phyloP scores from a whole-genome alignment of 768 basidiomycete species.

The Tylopilus subfusipes region DNA sequence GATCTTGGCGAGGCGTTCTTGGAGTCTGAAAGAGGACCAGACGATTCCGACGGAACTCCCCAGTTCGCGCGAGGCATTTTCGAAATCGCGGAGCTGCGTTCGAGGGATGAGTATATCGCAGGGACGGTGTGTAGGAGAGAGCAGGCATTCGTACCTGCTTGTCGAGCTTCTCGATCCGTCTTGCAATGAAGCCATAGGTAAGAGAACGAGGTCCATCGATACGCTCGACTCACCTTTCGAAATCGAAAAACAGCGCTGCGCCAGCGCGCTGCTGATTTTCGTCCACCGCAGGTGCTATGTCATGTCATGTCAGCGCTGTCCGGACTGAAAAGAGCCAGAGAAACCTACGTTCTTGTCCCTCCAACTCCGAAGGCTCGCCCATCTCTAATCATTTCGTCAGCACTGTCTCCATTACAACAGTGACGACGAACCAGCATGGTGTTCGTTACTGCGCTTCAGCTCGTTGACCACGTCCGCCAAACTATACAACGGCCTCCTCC shows the following conservation, averaged over 20 bases:
- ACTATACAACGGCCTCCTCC: slow-evolving; percentile 38
- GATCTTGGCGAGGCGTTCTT: slow-evolving; percentile 47
- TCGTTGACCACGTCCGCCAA: slow-evolving; percentile 44
- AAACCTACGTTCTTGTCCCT: slow-evolving; percentile 38
- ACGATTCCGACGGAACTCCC: slow-evolving; percentile 55
- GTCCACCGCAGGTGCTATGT: slow-evolving; percentile 38
- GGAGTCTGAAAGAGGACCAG: slow-evolving; percentile 47
- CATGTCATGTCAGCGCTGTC: not conserved
- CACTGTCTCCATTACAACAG: not conserved
- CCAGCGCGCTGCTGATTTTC: slow-evolving; percentile 48
- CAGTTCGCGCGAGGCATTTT: slow-evolving; percentile 50
- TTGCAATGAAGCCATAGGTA: slow-evolving; percentile 11
- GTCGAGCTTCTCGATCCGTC: slow-evolving; percentile 46
- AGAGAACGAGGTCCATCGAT: not conserved
- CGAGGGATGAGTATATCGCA: not conserved
- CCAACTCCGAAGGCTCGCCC: slow-evolving; percentile 31
- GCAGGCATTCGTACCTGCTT: slow-evolving; percentile 35
- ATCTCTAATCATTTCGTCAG: slow-evolving; percentile 15
- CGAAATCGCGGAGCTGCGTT: slow-evolving; percentile 49
- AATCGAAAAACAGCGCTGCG: slow-evolving; percentile 41
- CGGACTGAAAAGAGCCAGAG: not conserved
- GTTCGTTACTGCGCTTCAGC: slow-evolving; percentile 36
- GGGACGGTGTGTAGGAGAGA: not conserved
- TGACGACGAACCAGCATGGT: slow-evolving; percentile 29
- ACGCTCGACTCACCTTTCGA: slow-evolving; percentile 40